Percentiles rank a stretch among this genome's conserved stretches.
phyloP scores from a whole-genome alignment of 345 rosid species.

The Corchorus olitorius region DNA sequence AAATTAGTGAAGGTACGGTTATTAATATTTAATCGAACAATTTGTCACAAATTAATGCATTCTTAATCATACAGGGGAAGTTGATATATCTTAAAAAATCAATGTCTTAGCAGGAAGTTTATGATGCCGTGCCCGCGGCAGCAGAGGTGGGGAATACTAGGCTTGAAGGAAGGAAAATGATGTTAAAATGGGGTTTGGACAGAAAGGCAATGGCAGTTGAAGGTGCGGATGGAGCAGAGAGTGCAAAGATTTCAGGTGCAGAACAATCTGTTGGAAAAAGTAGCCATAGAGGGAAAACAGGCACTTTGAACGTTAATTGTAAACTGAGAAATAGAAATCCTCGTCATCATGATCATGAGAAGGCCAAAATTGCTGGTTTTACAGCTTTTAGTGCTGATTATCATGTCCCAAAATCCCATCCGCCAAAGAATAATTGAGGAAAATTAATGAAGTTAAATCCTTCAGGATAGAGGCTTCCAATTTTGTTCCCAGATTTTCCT shows the following conservation, averaged over 20 bases:
- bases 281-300: neutral
- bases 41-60: neutral
- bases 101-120: slow-evolving; percentile 12
- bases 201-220: slow-evolving; percentile 22
- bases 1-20: slow-evolving; percentile 18
- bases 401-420: slow-evolving; percentile 51
- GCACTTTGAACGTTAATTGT: neutral
- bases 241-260: slow-evolving; percentile 33
- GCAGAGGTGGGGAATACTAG: slow-evolving; percentile 11
- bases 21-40: neutral
- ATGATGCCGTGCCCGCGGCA: slow-evolving; percentile 10
- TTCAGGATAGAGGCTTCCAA: neutral
- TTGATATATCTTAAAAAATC: neutral
- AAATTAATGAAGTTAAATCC: neutral
- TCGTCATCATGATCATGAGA: neutral
- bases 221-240: slow-evolving; percentile 5
- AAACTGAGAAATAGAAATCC: slow-evolving; percentile 4
- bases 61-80: neutral
- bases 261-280: neutral
- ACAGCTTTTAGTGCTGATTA: slow-evolving; percentile 60
- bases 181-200: slow-evolving; percentile 11
- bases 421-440: slow-evolving; percentile 57
- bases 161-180: slow-evolving; percentile 34
- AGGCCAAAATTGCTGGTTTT: slow-evolving; percentile 26
- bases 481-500: slow-evolving; percentile 22